These are phyloP conservation scores for Schizophyllum commune DNA, from an alignment of 1,284 basidiomycete species.

Conservation along the genomic window DNA sequence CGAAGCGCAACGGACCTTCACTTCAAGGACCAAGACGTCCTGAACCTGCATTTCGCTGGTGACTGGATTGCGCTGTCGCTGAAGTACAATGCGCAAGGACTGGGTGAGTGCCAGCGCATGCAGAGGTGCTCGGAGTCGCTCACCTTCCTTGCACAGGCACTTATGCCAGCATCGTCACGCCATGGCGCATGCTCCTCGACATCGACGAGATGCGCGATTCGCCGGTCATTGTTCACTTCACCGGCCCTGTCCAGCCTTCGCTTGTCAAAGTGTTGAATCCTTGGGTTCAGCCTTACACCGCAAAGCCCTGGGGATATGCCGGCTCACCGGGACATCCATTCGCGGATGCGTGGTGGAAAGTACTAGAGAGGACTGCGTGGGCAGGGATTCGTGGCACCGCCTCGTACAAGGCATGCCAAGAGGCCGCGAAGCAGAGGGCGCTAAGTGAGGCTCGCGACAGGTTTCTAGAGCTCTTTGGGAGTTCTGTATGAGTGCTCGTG, in stretches of 20 bases:
- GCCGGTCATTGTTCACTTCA: constrained; percentile 48
- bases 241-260: constrained; percentile 42
- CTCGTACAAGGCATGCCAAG: not conserved
- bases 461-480: not conserved
- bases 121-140: not conserved
- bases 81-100: constrained; percentile 48
- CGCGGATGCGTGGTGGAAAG: constrained; percentile 39
- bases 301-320: constrained; percentile 53
- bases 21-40: constrained; percentile 42
- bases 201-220: constrained; percentile 27
- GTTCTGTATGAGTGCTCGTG: no score
- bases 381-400: constrained; percentile 9
- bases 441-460: not conserved
- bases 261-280: constrained; percentile 40
- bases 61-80: constrained; percentile 34
- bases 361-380: constrained; percentile 37
- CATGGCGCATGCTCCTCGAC: constrained; percentile 15
- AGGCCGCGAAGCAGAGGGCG: not conserved
- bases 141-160: constrained; percentile 25
- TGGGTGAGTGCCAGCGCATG: constrained; percentile 12
- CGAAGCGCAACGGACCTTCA: constrained; percentile 19
- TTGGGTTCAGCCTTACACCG: constrained; percentile 41
- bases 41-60: constrained; percentile 38
- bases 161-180: constrained; percentile 36
- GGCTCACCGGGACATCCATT: constrained; percentile 46